Percentiles rank a stretch among this genome's conserved stretches.
Conservation (phyloP, 2,329 filamentous ascomycete species). For the Colletotrichum neosansevieriae region DNA sequence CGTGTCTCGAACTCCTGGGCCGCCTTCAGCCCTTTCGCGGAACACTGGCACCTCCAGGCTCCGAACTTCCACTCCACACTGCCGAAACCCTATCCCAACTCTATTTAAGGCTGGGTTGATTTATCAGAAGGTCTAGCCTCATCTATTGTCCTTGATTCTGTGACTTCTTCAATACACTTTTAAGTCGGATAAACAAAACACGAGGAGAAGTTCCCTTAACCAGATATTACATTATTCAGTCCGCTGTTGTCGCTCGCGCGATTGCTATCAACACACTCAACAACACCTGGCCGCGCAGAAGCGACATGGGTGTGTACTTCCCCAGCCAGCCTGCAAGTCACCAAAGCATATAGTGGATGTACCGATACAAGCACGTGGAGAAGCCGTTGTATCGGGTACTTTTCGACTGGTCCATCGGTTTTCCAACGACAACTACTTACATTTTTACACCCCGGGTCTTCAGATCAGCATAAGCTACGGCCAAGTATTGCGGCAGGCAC, state of each 20-base stretch:
- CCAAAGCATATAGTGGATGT: slow-evolving; percentile 1
- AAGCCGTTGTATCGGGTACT: slow-evolving; percentile 8
- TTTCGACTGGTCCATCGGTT: background rate
- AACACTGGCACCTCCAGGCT: background rate
- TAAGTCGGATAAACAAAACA: background rate
- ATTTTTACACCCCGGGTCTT: no score
- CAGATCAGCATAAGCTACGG: no score
- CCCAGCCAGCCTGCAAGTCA: slow-evolving; percentile 1
- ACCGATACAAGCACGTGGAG: slow-evolving; percentile 10
- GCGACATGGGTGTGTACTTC: slow-evolving; percentile 17
- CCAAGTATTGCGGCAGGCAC: background rate
- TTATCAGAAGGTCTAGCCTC: background rate
- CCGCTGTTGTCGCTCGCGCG: background rate
- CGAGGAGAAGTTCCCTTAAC: background rate
- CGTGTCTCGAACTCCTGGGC: background rate
- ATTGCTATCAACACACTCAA: no score
- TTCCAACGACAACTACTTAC: no score
- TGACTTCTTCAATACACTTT: background rate
- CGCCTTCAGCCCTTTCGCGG: background rate
- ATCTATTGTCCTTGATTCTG: background rate
- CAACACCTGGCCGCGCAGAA: background rate
- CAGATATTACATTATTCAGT: background rate
- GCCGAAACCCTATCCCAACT: slow-evolving; percentile 7
- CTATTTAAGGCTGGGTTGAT: slow-evolving; percentile 1
- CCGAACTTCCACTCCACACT: slow-evolving; percentile 8